Conservation (phyloP, 2,329 filamentous ascomycete species). For the Peltaster fructicola region DNA sequence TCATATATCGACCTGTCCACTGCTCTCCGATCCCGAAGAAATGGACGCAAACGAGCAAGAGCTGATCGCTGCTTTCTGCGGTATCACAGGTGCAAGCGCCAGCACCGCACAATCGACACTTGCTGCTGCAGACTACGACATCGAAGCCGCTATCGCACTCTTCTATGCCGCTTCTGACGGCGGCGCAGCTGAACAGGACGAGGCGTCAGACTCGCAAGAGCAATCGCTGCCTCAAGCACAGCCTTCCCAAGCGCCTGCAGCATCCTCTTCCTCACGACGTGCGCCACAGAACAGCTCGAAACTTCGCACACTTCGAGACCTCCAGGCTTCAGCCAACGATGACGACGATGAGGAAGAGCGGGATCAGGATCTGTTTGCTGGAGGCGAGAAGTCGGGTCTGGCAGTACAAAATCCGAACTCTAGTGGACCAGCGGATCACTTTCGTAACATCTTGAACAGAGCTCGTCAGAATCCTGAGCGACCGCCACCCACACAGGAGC, state of each 20-base stretch:
- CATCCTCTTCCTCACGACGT: conserved; percentile 6
- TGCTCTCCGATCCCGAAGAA: conserved; percentile 2
- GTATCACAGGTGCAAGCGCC: conserved; percentile 19
- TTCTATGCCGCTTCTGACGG: conserved; percentile 27
- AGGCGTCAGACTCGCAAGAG: conserved; percentile 3
- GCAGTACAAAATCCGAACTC: conserved; percentile 48
- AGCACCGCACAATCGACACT: conserved; percentile 25
- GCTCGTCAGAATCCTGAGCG: conserved; percentile 40
- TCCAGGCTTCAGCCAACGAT: conserved; percentile 32
- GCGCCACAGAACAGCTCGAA: conserved; percentile 14
- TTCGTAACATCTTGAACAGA: conserved; percentile 32
- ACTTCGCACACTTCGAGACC: conserved; percentile 27
- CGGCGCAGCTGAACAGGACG: conserved; percentile 15
- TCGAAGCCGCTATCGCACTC: conserved; percentile 27
- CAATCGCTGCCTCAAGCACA: conserved; percentile 1
- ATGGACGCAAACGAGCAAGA: conserved; percentile 17
- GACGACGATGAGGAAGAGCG: conserved; percentile 41
- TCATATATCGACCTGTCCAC: neutral
- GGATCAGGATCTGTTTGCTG: conserved; percentile 57
- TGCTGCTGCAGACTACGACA: conserved; percentile 26
- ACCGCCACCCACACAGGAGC: conserved; percentile 32
- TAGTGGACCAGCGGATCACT: conserved; percentile 24
- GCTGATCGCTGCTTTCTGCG: conserved; percentile 20
- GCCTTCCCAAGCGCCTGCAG: conserved; percentile 5
- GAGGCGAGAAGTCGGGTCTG: conserved; percentile 68